Evolutionary conservation across 306 rosid species (phyloP), one percentile per base, ranked within the genome.

Genomic region (Cyamopsis tetragonoloba): DNA sequence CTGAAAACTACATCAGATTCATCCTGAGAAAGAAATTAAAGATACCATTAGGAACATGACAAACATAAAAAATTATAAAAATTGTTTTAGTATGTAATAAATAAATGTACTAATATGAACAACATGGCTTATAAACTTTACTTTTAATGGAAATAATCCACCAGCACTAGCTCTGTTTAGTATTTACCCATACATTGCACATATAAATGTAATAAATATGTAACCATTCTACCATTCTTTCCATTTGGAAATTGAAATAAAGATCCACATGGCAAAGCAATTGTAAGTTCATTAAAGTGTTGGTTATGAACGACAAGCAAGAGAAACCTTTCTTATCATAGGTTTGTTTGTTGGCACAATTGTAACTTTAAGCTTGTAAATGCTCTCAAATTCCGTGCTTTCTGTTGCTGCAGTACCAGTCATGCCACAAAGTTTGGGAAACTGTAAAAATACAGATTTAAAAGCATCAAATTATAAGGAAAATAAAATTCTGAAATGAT

Each of bases 331-430:
- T 88, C 98, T 86, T 55, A 86, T 81, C 98, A 93, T 93, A 62
- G 97, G 95, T 75, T 80, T 93, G 83, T 93, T 93, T 72, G 98
- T 93, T 37, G 98, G 98, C 32, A 93, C 97, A 17, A 89, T 85
- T 80, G 87, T 88, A 79, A 93, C 97, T 88, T 89, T 89, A 68
- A 93, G 98, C 80, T 88, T 93, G 87, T 93, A 93, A 74, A 93
- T 93, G 80, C 97, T 93, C 79, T 93, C 98, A 83, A 93, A 93
- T 80, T 93, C 98, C 20, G 88, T 83, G 82, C 91, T 86, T 85
- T 93, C 98, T 23, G 98, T 93, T 55, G 96, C 97, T 54, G 97
- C 98, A 56, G 98, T 93, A 43, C 98, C 98, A 70, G 98, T 93
- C 98, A 93, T 93, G 43, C 98, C 98, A 66, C 98, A 93, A 27